A percentile compares a stretch with the other conserved stretches of the same genome.
Conservation (phyloP, 2,329 filamentous ascomycete species). For the Eutypa lata region DNA sequence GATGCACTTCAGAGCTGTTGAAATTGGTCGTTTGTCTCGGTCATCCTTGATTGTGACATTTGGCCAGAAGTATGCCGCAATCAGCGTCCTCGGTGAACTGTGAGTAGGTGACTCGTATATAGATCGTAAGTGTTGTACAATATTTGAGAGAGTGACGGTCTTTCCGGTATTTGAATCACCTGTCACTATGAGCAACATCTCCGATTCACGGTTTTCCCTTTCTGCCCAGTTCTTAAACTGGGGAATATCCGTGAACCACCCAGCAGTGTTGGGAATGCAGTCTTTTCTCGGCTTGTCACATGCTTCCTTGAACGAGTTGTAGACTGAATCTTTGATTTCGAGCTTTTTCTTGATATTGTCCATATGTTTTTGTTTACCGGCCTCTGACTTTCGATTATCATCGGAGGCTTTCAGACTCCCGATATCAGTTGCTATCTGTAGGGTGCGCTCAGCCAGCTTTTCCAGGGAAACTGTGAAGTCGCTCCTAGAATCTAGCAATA, state of each 20-base stretch:
- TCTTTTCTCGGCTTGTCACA: conserved; percentile 5
- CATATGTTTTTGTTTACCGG: conserved; percentile 1
- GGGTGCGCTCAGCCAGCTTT: conserved; percentile 1
- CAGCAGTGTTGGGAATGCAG: conserved; percentile 1
- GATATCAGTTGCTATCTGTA: conserved; percentile 4
- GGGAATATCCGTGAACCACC: conserved; percentile 4
- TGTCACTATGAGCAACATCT: conserved; percentile 2
- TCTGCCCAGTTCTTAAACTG: conserved; percentile 4
- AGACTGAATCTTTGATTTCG: conserved; percentile 1
- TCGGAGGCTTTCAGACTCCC: conserved; percentile 4
- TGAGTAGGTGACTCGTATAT: conserved; percentile 1
- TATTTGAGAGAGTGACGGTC: conserved; percentile 2
- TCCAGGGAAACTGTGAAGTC: conserved; percentile 1
- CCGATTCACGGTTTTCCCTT: neutral
- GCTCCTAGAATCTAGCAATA: conserved; percentile 1
- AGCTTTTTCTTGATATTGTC: conserved; percentile 6
- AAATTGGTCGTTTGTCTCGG: conserved; percentile 3
- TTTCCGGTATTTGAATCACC: conserved; percentile 8
- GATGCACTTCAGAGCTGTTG: conserved; percentile 7
- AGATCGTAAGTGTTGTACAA: conserved; percentile 4
- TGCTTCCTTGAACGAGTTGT: conserved; percentile 2
- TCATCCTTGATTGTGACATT: conserved; percentile 3
- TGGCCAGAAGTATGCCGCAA: conserved; percentile 6
- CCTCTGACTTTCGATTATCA: conserved; percentile 4
- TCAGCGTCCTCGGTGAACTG: conserved; percentile 1